Conservation (phyloP, 352 stramenopile species). For the Phytophthora chlamydospora region DNA sequence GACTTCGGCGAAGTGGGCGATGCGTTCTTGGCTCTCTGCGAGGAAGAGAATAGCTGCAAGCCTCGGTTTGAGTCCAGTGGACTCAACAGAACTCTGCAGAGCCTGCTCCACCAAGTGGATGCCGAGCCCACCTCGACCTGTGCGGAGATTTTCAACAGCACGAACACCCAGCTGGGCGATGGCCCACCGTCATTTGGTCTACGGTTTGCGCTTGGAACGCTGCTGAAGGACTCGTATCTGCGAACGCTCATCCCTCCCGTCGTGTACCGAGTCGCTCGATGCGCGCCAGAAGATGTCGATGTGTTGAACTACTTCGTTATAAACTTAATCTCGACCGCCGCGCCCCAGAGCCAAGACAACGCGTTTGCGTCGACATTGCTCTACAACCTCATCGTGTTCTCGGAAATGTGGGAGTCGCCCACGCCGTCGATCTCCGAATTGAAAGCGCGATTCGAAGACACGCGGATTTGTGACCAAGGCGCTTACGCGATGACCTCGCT, state of each 20-base stretch:
- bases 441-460: slow-evolving; percentile 13
- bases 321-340: neutral
- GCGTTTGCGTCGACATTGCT: slow-evolving; percentile 37
- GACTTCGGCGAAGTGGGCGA: slow-evolving; percentile 41
- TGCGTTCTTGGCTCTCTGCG: slow-evolving; percentile 28
- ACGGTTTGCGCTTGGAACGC: slow-evolving; percentile 20
- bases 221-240: slow-evolving; percentile 24
- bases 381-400: slow-evolving; percentile 49
- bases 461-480: slow-evolving; percentile 14
- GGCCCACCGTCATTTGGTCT: slow-evolving; percentile 25
- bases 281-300: slow-evolving; percentile 18
- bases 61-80: slow-evolving; percentile 19
- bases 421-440: slow-evolving; percentile 9
- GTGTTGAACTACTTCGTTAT: slow-evolving; percentile 24
- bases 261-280: slow-evolving; percentile 37
- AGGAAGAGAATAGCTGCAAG: slow-evolving; percentile 23
- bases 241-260: slow-evolving; percentile 38
- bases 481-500: slow-evolving; percentile 13
- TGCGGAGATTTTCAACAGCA: neutral
- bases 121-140: slow-evolving; percentile 23
- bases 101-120: slow-evolving; percentile 25
- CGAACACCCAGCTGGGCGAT: neutral
- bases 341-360: slow-evolving; percentile 10
- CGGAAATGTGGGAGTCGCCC: slow-evolving; percentile 47
- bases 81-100: slow-evolving; percentile 22